Base-by-base conservation (phyloP, 345 rosid genomes). In the Bruguiera parviflora region DNA sequence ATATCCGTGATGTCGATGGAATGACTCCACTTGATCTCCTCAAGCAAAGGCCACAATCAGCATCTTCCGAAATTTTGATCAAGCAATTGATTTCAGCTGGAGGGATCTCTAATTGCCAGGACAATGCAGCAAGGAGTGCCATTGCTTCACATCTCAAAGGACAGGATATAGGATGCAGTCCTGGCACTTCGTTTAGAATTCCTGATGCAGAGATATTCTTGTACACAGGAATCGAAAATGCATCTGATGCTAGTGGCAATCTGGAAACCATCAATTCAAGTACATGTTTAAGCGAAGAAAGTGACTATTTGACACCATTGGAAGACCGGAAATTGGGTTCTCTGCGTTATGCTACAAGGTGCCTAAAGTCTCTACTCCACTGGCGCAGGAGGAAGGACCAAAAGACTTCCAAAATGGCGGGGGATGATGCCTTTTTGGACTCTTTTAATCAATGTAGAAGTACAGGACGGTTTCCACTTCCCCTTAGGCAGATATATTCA, bases 191-290 rank as follows among this genome's bases (percentile, higher is more conserved):
- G 33, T 92, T 92, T 65, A 76, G 86, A 63, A 80, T 95, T 47
- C 86, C 97, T 6, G 99, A 95, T 75, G 87, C 96, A 5, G 99
- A 92, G 82, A 92, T 95, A 21, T 87, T 89, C 65, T 78, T 91
- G 63, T 88, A 85, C 53, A 73, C 92, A 0, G 93, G 88, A 0
- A 71, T 81, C 16, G 86, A 79, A 63, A 77, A 64, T 64, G 69
- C 71, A 8, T 71, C 73, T 0, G 81, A 78, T 49, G 73, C 64
- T 15, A 74, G 65, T 53, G 65, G 68, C 31, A 82, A 86, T 73
- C 70, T 72, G 4, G 75, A 63, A 31, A 80, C 84, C 28, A 68
- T 72, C 28, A 87, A 74, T 63, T 79, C 75, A 39, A 78, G 82
- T 56, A 53, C 78, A 18, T 83, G 84, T 75, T 66, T 72, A 64